These are phyloP conservation scores for Corylus avellana DNA, from an alignment of 306 rosid genomes.

Conservation along the genomic window DNA sequence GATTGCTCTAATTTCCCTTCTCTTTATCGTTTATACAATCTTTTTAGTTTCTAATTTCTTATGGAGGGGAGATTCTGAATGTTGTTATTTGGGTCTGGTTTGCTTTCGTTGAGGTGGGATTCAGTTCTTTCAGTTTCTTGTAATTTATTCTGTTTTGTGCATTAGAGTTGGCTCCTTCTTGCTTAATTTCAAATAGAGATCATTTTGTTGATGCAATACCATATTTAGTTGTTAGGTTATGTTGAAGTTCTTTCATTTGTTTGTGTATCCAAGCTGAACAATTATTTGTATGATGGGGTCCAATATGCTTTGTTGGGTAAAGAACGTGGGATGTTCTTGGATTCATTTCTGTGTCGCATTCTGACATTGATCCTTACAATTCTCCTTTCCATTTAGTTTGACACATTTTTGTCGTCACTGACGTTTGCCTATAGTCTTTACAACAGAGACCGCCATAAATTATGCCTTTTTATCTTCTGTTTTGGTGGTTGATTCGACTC, in stretches of 20 bases:
- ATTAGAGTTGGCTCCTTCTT: not conserved
- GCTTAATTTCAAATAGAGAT: slow-evolving; percentile 7
- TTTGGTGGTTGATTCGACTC: slow-evolving; percentile 32
- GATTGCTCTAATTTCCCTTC: slow-evolving; percentile 15
- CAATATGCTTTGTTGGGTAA: slow-evolving; percentile 6
- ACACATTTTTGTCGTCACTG: not conserved
- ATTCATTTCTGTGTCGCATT: slow-evolving; percentile 29
- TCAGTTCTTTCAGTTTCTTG: slow-evolving; percentile 19
- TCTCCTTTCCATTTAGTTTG: slow-evolving; percentile 12
- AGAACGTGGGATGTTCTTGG: slow-evolving; percentile 4
- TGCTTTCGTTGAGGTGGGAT: slow-evolving; percentile 20
- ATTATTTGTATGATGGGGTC: slow-evolving; percentile 6
- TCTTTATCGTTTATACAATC: slow-evolving; percentile 17
- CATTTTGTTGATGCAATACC: not conserved
- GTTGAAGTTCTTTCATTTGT: not conserved
- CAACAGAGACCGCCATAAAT: slow-evolving; percentile 23
- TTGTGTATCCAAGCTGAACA: slow-evolving; percentile 10
- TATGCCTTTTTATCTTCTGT: slow-evolving; percentile 38
- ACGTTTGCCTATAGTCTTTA: slow-evolving; percentile 29
- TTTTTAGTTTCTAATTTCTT: slow-evolving; percentile 16
- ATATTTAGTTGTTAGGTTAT: not conserved
- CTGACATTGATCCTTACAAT: slow-evolving; percentile 18
- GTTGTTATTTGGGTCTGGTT: slow-evolving; percentile 1
- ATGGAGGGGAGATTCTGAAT: slow-evolving; percentile 6
- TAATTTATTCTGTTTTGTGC: slow-evolving; percentile 9